A percentile compares a stretch with the other conserved stretches of the same genome.
phyloP scores from a whole-genome alignment of 2,329 filamentous ascomycete species.

The Ciborinia camelliae region DNA sequence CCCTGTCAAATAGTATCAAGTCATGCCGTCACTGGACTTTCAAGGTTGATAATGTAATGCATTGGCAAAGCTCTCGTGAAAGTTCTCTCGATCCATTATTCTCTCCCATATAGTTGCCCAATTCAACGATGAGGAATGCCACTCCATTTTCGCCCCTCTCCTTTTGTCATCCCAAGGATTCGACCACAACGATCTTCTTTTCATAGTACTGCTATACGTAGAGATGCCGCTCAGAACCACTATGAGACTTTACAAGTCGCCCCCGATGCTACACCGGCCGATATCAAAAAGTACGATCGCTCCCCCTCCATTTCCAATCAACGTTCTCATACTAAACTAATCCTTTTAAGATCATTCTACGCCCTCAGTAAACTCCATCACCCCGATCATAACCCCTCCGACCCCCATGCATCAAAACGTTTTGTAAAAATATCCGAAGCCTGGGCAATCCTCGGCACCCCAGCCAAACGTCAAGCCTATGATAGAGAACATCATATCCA shows the following conservation, averaged over 20 bases:
- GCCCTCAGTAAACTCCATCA: slow-evolving; percentile 86
- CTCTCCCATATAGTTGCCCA: neutral
- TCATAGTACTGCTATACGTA: slow-evolving; percentile 43
- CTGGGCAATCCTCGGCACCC: slow-evolving; percentile 71
- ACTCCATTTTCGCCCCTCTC: slow-evolving; percentile 41
- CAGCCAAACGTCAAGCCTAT: slow-evolving; percentile 73
- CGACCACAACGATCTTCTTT: slow-evolving; percentile 43
- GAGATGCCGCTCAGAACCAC: slow-evolving; percentile 52
- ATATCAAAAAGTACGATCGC: slow-evolving; percentile 74
- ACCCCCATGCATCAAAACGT: slow-evolving; percentile 67
- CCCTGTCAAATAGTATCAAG: neutral
- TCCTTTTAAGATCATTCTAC: slow-evolving; percentile 69
- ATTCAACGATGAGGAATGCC: slow-evolving; percentile 50
- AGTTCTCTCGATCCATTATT: neutral
- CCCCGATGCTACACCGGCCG: slow-evolving; percentile 62
- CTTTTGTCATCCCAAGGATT: slow-evolving; percentile 19
- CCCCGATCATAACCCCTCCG: slow-evolving; percentile 80
- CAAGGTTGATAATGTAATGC: neutral
- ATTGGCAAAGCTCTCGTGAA: neutral
- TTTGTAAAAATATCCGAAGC: slow-evolving; percentile 85
- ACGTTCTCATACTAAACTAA: slow-evolving; percentile 7
- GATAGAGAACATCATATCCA: slow-evolving; percentile 59
- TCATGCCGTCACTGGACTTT: slow-evolving; percentile 15
- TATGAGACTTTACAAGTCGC: slow-evolving; percentile 80
- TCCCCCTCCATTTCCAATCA: neutral